Percentiles rank a stretch among this genome's conserved stretches.
phyloP scores from a whole-genome alignment of 768 basidiomycete species.

The Candolleomyces efflorescens region DNA sequence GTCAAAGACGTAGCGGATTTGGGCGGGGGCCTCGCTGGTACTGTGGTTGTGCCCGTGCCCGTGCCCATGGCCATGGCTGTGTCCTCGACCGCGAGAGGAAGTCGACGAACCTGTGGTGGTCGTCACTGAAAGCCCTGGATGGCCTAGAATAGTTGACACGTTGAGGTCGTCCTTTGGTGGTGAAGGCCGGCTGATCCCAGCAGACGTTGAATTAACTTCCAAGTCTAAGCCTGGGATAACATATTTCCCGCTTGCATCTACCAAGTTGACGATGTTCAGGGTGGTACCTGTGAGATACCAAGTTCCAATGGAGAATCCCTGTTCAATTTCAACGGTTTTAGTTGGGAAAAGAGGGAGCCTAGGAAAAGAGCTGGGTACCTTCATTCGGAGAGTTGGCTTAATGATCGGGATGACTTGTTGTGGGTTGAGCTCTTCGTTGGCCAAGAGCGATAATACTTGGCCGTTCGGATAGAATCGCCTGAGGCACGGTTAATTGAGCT shows the following conservation, averaged over 20 bases:
- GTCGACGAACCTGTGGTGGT: too few species aligned
- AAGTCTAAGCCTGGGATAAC: slow-evolving; percentile 10
- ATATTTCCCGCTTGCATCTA: slow-evolving; percentile 48
- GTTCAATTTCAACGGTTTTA: neutral
- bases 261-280: slow-evolving; percentile 59
- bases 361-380: slow-evolving; percentile 37
- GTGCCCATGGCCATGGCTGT: neutral
- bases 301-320: slow-evolving; percentile 71
- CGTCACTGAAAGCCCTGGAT: neutral
- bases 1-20: slow-evolving; percentile 57
- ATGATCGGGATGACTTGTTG: slow-evolving; percentile 71
- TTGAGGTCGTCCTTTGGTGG: neutral
- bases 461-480: slow-evolving; percentile 89
- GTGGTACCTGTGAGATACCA: slow-evolving; percentile 67
- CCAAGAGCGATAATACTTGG: slow-evolving; percentile 77
- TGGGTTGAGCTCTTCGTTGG: slow-evolving; percentile 73
- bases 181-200: neutral
- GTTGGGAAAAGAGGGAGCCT: neutral
- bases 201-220: slow-evolving; percentile 15
- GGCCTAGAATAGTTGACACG: neutral
- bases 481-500: neutral
- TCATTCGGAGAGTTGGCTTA: slow-evolving; percentile 73
- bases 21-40: slow-evolving; percentile 20
- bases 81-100: neutral
- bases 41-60: neutral